Conservation (phyloP, 108 stramenopile genomes). For the Licmophora abbreviata region DNA sequence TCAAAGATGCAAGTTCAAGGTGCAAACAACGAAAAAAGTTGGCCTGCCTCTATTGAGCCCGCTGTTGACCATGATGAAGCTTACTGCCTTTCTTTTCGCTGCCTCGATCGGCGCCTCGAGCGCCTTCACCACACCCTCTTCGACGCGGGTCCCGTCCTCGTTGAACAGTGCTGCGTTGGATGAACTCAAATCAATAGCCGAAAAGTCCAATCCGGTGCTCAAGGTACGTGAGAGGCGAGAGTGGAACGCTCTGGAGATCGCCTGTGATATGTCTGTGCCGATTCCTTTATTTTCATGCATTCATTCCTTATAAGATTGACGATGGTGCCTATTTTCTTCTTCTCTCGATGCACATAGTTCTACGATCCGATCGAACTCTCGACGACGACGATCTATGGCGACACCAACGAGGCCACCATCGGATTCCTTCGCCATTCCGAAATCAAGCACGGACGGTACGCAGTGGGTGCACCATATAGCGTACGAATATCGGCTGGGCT, state of each 20-base stretch:
- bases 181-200: constrained; percentile 56
- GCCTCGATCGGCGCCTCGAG: constrained; percentile 24
- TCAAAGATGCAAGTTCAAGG: no score
- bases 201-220: constrained; percentile 64
- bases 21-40: no score
- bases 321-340: background rate
- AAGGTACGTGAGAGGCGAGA: constrained; percentile 31
- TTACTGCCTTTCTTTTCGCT: no score
- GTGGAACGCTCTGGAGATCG: background rate
- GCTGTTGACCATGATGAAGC: no score
- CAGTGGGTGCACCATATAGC: constrained; percentile 31
- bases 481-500: no score
- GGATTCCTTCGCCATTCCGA: constrained; percentile 67
- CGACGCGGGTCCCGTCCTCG: constrained; percentile 17
- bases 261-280: background rate
- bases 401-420: constrained; percentile 56
- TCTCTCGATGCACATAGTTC: constrained; percentile 23
- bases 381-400: constrained; percentile 58
- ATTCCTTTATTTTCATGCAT: background rate
- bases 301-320: background rate
- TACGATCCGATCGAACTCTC: constrained; percentile 71
- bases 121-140: constrained; percentile 27
- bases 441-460: constrained; percentile 78
- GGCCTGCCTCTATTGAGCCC: no score
- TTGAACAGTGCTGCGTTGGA: constrained; percentile 27